These are phyloP conservation scores for Penicillium egyptiacum DNA, from an alignment of 495 filamentous ascomycete genomes.

Conservation along the genomic window DNA sequence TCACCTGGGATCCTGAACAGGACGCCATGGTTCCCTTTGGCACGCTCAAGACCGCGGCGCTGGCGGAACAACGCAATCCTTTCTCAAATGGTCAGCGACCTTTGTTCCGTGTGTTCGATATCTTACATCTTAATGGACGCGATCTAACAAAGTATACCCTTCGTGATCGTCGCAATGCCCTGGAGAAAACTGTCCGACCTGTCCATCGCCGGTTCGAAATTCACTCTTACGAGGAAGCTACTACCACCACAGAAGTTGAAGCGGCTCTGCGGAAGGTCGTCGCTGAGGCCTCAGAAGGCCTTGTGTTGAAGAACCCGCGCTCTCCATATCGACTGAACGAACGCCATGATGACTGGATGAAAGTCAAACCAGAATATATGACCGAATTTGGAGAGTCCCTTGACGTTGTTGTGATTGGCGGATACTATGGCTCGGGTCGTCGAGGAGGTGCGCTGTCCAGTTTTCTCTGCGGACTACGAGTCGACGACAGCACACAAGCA, in stretches of 20 bases:
- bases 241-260: slow-evolving; percentile 70
- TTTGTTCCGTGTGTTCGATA: slow-evolving; percentile 84
- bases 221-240: slow-evolving; percentile 69
- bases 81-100: slow-evolving; percentile 73
- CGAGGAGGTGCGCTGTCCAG: slow-evolving; percentile 80
- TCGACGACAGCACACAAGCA: slow-evolving; percentile 60
- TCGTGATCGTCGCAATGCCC: slow-evolving; percentile 73
- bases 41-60: slow-evolving; percentile 87
- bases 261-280: slow-evolving; percentile 76
- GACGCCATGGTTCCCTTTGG: slow-evolving; percentile 87
- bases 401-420: slow-evolving; percentile 85
- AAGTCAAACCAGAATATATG: slow-evolving; percentile 99
- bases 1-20: slow-evolving; percentile 92
- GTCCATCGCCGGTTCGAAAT: slow-evolving; percentile 79
- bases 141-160: slow-evolving; percentile 80
- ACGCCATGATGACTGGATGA: slow-evolving; percentile 97
- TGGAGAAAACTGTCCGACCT: slow-evolving; percentile 63
- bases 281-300: slow-evolving; percentile 82
- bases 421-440: slow-evolving; percentile 86
- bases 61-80: slow-evolving; percentile 78
- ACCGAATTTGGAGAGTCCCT: slow-evolving; percentile 91
- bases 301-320: slow-evolving; percentile 91
- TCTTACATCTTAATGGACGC: slow-evolving; percentile 80
- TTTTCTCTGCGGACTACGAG: slow-evolving; percentile 83
- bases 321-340: slow-evolving; percentile 85